Evolutionary conservation across 1,284 basidiomycete species (phyloP), one percentile per base, ranked within the genome.

Genomic region (Pseudozyma tsukubaensis): DNA sequence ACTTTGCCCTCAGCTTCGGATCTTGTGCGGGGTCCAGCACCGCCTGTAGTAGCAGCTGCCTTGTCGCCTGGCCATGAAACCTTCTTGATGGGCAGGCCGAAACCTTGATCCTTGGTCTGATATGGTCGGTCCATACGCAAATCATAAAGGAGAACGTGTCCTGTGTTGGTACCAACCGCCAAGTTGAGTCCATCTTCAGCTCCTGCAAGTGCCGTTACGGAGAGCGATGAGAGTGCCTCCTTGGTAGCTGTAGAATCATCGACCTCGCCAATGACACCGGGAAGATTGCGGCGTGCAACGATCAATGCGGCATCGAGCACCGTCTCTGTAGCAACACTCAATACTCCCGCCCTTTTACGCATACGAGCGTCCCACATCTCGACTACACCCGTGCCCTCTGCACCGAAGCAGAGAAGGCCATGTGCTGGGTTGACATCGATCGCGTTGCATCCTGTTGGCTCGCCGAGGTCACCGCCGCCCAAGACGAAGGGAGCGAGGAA

Each of bases 361-460:
- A 93, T 93, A 45, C 96, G 89, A 1, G 92, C 92, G 86, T 99
- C 97, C 94, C 95, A 99, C 81, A 99, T 93, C 84, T 98, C 94
- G 45, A 95, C 92, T 0, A 91, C 90, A 10, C 94, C 92, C 64
- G 89, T 89, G 44, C 78, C 79, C 67, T 96, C 94, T 0, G 92
- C 87, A 7, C 95, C 97, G 79, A 99, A 94, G 16, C 91, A 90
- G 77, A 94, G 89, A 0, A 99, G 88, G 19, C 96, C 94, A 83
- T 99, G 96, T 1, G 92, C 92, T 3, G 94, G 91, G 84, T 99
- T 99, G 78, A 99, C 89, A 84, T 99, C 94, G 57, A 98, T 89
- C 13, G 89, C 89, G 81, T 98, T 98, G 62, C 97, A 92, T 34
- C 96, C 97, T 2, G 88, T 86, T 12, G 89, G 87, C 14, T 79